Base-by-base conservation (phyloP, 129 eudicot species). In the Flaveria linearis region DNA sequence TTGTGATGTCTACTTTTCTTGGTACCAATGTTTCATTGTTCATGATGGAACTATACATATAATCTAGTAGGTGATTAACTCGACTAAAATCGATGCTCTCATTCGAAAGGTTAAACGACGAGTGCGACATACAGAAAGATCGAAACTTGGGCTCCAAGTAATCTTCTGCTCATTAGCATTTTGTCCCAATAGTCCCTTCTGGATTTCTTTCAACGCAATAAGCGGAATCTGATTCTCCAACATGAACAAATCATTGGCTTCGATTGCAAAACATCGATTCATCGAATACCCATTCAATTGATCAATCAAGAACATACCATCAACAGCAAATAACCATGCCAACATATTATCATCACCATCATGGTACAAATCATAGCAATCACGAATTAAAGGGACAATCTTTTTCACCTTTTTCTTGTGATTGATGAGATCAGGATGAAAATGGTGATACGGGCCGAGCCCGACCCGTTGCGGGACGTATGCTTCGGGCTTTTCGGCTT, bases 221-320 rank as follows among this genome's bases (percentile, higher is more conserved):
- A 69, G 6, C 0, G 88, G 88, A 51, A 85, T 64, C 73, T 85
- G 88, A 62, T 82, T 85, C 80, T 85, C 88, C n/a, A 85, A 61
- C 86, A 82, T 85, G 57, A 85, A 9, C 13, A 85, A 13, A 65
- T 82, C 86, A 22, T 58, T 71, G 15, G 66, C 69, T 17, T 58
- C 52, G 4, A 72, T 56, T 5, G 41, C 41, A 36, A 36, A 36
- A 36, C 7, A 13, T 51, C 50, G 22, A 26, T 26, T 1, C 49
- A n/a, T 47, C 4, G 16, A 75, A 68, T 55, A 76, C 22, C 45
- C 51, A 50, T 13, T 58, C 14, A 81, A 5, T 33, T 66, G 77
- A 33, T 82, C 70, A 39, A 82, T 67, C 69, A 85, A 75, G 77
- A 49, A 85, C 3, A 78, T 33, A 25, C 84, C 84, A 13, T 85